Evolutionary conservation across 352 stramenopile species (phyloP).

Genomic region (Phytophthora boehmeriae): DNA sequence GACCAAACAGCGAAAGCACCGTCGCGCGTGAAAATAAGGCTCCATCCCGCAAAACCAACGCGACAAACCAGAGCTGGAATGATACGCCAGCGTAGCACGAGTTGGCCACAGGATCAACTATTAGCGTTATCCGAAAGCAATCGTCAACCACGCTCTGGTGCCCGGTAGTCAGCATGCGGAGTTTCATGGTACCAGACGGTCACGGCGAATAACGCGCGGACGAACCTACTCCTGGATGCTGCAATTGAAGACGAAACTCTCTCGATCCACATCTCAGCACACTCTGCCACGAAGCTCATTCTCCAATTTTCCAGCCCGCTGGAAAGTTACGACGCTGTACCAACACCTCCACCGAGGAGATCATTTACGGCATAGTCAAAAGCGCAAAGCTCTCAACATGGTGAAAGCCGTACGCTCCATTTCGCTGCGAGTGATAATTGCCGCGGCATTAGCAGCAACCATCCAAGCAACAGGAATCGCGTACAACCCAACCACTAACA

Average conservation of each 20-base stretch:
- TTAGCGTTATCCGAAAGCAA: constrained; percentile 1
- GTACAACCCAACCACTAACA: constrained; percentile 33
- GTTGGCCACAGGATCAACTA: neutral
- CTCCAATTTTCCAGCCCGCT: constrained; percentile 37
- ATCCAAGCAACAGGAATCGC: constrained; percentile 12
- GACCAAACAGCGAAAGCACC: too few relatives aligned
- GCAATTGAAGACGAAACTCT: constrained; percentile 23
- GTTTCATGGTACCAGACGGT: constrained; percentile 22
- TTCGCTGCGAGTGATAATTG: constrained; percentile 8
- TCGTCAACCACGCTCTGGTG: neutral
- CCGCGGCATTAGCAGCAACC: constrained; percentile 11
- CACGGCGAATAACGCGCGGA: constrained; percentile 9
- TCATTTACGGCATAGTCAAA: too few relatives aligned
- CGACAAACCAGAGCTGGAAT: too few relatives aligned
- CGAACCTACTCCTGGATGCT: constrained; percentile 6
- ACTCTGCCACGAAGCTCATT: constrained; percentile 23
- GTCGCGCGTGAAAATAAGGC: too few relatives aligned
- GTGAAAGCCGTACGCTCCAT: constrained; percentile 23
- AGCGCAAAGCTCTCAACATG: constrained; percentile 14
- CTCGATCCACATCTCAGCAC: constrained; percentile 15
- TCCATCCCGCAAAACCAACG: too few relatives aligned
- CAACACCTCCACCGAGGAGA: too few relatives aligned
- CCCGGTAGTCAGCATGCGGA: constrained; percentile 11
- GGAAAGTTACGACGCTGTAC: constrained; percentile 29
- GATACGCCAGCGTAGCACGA: too few relatives aligned